Conservation (phyloP, 495 filamentous ascomycete species). For the Talaromyces trachyspermus region DNA sequence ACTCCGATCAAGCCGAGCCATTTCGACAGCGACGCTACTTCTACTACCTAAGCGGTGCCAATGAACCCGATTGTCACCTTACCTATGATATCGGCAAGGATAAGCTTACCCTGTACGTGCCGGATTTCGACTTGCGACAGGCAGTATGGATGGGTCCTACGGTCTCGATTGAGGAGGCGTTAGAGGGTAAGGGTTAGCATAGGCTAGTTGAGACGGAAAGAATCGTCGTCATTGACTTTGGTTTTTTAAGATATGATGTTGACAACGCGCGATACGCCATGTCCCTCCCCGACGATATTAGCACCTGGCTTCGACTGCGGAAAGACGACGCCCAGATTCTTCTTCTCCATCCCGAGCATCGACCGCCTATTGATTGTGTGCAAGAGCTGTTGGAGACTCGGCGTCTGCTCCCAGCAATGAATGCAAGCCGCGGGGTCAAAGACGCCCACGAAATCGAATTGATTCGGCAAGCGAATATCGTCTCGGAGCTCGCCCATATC, state of each 20-base stretch:
- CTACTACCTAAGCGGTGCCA: conserved; percentile 85
- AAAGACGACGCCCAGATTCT: conserved; percentile 26
- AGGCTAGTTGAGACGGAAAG: conserved; percentile 33
- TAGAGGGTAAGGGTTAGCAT: conserved; percentile 50
- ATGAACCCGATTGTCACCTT: conserved; percentile 72
- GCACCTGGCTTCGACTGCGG: conserved; percentile 54
- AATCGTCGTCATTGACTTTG: conserved; percentile 54
- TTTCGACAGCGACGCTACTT: conserved; percentile 89
- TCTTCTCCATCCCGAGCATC: conserved; percentile 31
- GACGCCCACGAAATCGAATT: conserved; percentile 70
- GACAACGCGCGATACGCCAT: conserved; percentile 62
- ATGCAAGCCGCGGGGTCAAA: conserved; percentile 69
- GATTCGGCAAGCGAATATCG: conserved; percentile 68
- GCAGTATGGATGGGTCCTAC: conserved; percentile 97
- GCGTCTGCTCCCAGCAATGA: conserved; percentile 57
- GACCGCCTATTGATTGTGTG: conserved; percentile 40
- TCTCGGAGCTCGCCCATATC: conserved; percentile 68
- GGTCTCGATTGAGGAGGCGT: conserved; percentile 63
- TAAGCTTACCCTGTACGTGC: conserved; percentile 83
- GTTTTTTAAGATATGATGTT: conserved; percentile 56
- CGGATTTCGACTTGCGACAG: conserved; percentile 74
- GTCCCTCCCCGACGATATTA: conserved; percentile 56
- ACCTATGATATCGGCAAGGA: conserved; percentile 70
- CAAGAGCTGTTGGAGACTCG: conserved; percentile 37
- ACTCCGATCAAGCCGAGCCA: conserved; percentile 68